Evolutionary conservation across 768 basidiomycete genomes (phyloP).

Genomic region (Auricularia sp.): DNA sequence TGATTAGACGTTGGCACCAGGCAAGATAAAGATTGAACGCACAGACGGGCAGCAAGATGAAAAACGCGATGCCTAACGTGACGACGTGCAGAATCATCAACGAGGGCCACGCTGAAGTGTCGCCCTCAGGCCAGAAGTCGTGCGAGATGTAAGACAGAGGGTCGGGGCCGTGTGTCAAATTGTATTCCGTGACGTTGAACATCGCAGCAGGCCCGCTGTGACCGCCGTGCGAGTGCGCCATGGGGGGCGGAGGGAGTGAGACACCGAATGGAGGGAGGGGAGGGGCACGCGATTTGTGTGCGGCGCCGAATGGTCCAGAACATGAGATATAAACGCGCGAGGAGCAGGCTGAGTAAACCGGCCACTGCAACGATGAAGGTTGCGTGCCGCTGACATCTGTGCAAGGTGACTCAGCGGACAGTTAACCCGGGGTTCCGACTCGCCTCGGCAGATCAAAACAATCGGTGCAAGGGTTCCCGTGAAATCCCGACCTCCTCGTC

Average conservation of each 20-base stretch:
- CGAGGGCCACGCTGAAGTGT: conserved; percentile 44
- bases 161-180: conserved; percentile 52
- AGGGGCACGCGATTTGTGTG: neutral
- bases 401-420: too few relatives aligned
- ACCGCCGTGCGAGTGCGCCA: neutral
- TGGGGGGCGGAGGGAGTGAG: neutral
- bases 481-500: too few relatives aligned
- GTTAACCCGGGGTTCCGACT: too few relatives aligned
- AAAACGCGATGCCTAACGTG: conserved; percentile 72
- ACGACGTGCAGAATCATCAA: conserved; percentile 67
- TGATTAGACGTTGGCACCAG: neutral
- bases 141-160: conserved; percentile 77
- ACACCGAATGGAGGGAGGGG: neutral
- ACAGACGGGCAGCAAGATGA: conserved; percentile 75
- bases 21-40: conserved; percentile 16
- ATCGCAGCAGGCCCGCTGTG: conserved; percentile 10
- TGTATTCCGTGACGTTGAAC: conserved; percentile 69
- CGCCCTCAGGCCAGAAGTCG: conserved; percentile 49
- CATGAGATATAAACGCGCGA: neutral
- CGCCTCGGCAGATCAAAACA: too few relatives aligned
- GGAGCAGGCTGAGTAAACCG: too few relatives aligned
- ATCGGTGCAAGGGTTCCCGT: too few relatives aligned
- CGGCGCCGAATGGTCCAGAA: neutral
- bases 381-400: too few relatives aligned
- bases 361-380: too few relatives aligned